Evolutionary conservation across 148 eudicot genomes (phyloP), one percentile per base, ranked within the genome.

Genomic region (Bassia scoparia): DNA sequence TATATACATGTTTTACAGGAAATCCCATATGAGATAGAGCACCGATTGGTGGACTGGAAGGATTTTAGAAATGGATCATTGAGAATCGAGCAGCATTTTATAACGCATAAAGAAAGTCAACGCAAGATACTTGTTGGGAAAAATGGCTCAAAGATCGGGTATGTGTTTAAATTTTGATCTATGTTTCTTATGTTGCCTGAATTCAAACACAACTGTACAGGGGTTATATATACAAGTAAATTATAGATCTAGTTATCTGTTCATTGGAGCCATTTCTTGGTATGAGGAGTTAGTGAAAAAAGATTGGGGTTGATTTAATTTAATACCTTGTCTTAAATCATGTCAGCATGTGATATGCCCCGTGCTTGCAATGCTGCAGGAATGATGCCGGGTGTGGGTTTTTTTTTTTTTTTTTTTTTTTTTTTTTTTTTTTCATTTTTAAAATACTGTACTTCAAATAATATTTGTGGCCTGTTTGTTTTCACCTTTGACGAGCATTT

Each of bases 141-240:
- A 83, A 88, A 89, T 55, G 98, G 98, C 69, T 87, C 93, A 63
- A 95, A 87, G 83, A 95, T 95, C 41, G 97, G 98, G 97, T 95
- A 84, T 72, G 74, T 76, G 63, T 68, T 56, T 15, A 61, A 63
- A 15, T 31, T 54, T 58, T 67, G 26, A 3, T 74, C 56, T 44
- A 35, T 53, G 34, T 46, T 54, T 62, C 3, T 10, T 23, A 4
- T 63, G 29, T 63, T 37, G 53, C 53, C 53, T 49, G 4, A n/a
- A 23, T 6, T 59, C 24, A 9, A n/a, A n/a, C n/a, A n/a, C n/a
- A n/a, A n/a, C n/a, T n/a, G n/a, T n/a, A n/a, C n/a, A n/a, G n/a
- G n/a, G n/a, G n/a, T n/a, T n/a, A n/a, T n/a, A n/a, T n/a, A n/a
- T n/a, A n/a, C n/a, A n/a, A n/a, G n/a, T n/a, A n/a, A n/a, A n/a